Evolutionary conservation across 495 filamentous ascomycete species (phyloP).

Genomic region (Talaromyces wortmannii): DNA sequence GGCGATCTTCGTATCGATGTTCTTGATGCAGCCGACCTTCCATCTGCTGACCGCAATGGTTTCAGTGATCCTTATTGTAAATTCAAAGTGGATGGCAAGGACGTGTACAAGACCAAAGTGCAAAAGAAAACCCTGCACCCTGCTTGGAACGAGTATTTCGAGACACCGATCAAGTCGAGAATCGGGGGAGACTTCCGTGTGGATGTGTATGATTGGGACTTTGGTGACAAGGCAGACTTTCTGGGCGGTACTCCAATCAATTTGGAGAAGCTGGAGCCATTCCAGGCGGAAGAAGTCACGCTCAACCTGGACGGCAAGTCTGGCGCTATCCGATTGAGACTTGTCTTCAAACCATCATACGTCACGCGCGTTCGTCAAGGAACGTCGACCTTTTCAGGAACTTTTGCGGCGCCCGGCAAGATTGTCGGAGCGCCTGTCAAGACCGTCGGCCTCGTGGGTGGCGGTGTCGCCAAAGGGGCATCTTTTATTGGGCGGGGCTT

Average conservation of each 20-base stretch:
- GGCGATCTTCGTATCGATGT: constrained; percentile 86
- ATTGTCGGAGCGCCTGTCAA: constrained; percentile 92
- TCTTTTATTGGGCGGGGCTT: constrained; percentile 80
- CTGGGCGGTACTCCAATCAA: constrained; percentile 73
- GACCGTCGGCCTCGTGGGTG: constrained; percentile 73
- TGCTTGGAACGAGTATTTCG: constrained; percentile 93
- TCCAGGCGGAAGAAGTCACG: constrained; percentile 62
- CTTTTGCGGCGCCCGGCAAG: constrained; percentile 84
- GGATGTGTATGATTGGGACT: constrained; percentile 90
- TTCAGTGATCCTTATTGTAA: constrained; percentile 96
- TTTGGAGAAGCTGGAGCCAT: constrained; percentile 77
- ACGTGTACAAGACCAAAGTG: constrained; percentile 85
- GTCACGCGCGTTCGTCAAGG: constrained; percentile 83
- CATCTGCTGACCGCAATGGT: constrained; percentile 89
- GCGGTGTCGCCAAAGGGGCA: constrained; percentile 79
- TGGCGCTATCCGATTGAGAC: constrained; percentile 69
- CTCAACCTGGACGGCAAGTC: constrained; percentile 86
- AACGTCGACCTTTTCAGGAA: constrained; percentile 88
- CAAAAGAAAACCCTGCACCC: constrained; percentile 96
- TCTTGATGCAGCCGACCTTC: constrained; percentile 81
- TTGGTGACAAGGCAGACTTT: constrained; percentile 84
- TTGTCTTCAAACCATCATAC: constrained; percentile 93
- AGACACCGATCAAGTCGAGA: constrained; percentile 70
- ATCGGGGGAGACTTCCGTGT: constrained; percentile 82
- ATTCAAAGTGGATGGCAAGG: constrained; percentile 79